These are phyloP conservation scores for Ammopiptanthus mongolicus DNA, from an alignment of 306 rosid genomes.

Conservation along the genomic window DNA sequence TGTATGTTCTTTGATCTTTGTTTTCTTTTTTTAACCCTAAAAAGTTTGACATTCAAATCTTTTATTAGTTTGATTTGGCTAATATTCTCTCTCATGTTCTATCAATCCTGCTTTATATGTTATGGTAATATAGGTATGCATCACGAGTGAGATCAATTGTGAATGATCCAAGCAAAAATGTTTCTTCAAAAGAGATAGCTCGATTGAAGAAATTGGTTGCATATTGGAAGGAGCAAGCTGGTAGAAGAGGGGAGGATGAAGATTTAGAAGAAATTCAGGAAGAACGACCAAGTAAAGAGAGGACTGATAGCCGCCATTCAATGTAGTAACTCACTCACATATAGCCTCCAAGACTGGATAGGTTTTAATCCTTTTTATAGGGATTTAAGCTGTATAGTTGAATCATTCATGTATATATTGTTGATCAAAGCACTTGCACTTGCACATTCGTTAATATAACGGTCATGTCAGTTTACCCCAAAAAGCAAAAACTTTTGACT, in stretches of 20 bases:
- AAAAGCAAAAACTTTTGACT: no score
- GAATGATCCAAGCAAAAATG: slow-evolving; percentile 86
- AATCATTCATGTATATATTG: slow-evolving; percentile 27
- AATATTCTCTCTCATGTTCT: background rate
- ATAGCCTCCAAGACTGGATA: slow-evolving; percentile 5
- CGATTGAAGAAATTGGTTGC: slow-evolving; percentile 71
- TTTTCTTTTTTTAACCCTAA: background rate
- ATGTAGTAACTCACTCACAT: slow-evolving; percentile 32
- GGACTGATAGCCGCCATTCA: slow-evolving; percentile 59
- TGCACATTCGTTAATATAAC: no score
- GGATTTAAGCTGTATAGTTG: slow-evolving; percentile 40
- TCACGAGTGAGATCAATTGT: slow-evolving; percentile 87
- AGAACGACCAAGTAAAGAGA: slow-evolving; percentile 54
- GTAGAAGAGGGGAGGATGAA: slow-evolving; percentile 70
- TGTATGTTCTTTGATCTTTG: slow-evolving; percentile 40
- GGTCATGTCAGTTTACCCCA: background rate
- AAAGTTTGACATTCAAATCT: background rate
- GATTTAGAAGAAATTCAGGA: slow-evolving; percentile 86
- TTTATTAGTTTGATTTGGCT: background rate
- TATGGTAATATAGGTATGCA: slow-evolving; percentile 60
- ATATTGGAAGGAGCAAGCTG: slow-evolving; percentile 96
- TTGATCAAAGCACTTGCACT: background rate
- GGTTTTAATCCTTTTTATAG: slow-evolving; percentile 1
- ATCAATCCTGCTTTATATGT: background rate
- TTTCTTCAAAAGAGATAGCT: slow-evolving; percentile 80